Percentiles rank a stretch among this genome's conserved stretches.
phyloP scores from a whole-genome alignment of 108 stramenopile genomes.

The Cyclotella sp. region DNA sequence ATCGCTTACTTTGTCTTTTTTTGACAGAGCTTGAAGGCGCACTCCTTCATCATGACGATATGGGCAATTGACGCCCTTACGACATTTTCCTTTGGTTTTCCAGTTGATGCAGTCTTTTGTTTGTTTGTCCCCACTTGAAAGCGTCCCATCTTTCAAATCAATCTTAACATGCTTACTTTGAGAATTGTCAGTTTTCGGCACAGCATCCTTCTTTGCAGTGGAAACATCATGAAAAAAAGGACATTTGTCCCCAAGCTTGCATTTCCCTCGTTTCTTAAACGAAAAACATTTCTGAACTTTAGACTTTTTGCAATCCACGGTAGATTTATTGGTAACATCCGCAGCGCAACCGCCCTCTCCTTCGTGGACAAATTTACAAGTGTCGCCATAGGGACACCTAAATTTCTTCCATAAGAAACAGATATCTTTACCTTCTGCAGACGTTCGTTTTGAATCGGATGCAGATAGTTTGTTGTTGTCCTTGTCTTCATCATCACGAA shows the following conservation, averaged over 20 bases:
- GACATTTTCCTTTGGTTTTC: slow-evolving; percentile 86
- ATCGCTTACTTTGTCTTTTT: slow-evolving; percentile 43
- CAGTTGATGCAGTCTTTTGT: slow-evolving; percentile 78
- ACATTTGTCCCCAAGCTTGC: slow-evolving; percentile 71
- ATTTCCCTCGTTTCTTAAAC: slow-evolving; percentile 69
- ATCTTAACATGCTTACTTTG: slow-evolving; percentile 4
- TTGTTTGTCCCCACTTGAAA: slow-evolving; percentile 13
- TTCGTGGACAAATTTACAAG: slow-evolving; percentile 76
- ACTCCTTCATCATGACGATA: slow-evolving; percentile 70
- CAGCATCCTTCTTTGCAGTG: slow-evolving; percentile 10
- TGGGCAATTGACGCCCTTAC: slow-evolving; percentile 68
- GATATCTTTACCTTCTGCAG: slow-evolving; percentile 36
- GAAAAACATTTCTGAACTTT: slow-evolving; percentile 72
- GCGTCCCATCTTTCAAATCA: too few relatives aligned
- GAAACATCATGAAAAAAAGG: slow-evolving; percentile 71
- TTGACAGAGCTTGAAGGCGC: slow-evolving; percentile 48
- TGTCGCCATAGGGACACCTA: slow-evolving; percentile 76
- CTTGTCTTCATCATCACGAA: slow-evolving; percentile 36
- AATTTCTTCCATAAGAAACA: slow-evolving; percentile 72
- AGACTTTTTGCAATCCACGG: slow-evolving; percentile 26
- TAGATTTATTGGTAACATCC: slow-evolving; percentile 4
- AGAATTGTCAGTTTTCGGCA: not conserved
- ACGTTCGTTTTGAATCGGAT: not conserved
- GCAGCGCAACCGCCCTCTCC: slow-evolving; percentile 69
- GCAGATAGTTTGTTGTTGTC: not conserved